Percentiles rank a stretch among this genome's conserved stretches.
phyloP scores from a whole-genome alignment of 176 grass and related monocot genomes.

The Musa itinerans region DNA sequence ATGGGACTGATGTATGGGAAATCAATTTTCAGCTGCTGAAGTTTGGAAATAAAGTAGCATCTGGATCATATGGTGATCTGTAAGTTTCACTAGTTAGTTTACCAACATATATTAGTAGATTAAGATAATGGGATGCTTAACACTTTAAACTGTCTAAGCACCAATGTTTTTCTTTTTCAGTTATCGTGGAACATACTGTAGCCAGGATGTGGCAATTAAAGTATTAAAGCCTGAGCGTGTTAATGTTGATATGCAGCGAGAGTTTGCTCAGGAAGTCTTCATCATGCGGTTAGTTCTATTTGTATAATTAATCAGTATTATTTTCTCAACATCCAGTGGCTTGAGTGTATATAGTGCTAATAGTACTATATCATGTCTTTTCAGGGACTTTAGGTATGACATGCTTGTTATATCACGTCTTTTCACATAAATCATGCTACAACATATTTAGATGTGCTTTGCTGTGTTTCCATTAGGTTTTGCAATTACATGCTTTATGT shows the following conservation, averaged over 20 bases:
- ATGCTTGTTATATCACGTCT: background rate
- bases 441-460: background rate
- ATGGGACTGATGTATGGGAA: constrained; percentile 89
- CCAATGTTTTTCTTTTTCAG: constrained; percentile 24
- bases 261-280: constrained; percentile 98
- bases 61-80: constrained; percentile 92
- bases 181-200: constrained; percentile 72
- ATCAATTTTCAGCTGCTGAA: constrained; percentile 66
- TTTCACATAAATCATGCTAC: too few species aligned
- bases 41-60: constrained; percentile 82
- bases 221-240: constrained; percentile 83
- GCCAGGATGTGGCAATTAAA: constrained; percentile 97
- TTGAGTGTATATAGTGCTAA: constrained; percentile 59
- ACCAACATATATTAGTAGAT: background rate
- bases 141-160: constrained; percentile 20
- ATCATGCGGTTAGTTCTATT: constrained; percentile 72
- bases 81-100: constrained; percentile 33
- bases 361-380: constrained; percentile 19
- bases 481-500: too few species aligned
- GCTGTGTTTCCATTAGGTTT: background rate
- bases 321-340: background rate
- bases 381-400: background rate
- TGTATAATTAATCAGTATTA: background rate
- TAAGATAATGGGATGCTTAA: background rate
- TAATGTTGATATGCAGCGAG: constrained; percentile 76